Percentiles rank a stretch among this genome's conserved stretches.
These are phyloP conservation scores for Phytophthora syringae DNA, from an alignment of 352 stramenopile species.

Conservation along the genomic window DNA sequence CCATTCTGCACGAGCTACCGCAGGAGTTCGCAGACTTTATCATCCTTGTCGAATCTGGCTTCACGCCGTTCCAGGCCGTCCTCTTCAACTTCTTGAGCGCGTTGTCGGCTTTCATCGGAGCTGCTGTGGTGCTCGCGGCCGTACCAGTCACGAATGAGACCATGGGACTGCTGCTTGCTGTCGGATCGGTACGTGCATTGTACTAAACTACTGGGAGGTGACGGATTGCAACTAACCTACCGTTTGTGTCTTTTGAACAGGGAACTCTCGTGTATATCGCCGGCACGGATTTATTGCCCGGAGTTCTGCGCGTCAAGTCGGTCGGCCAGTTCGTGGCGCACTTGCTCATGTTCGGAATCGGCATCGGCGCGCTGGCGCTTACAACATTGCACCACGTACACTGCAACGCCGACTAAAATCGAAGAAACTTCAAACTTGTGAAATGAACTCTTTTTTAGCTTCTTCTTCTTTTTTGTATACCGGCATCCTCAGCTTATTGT, in stretches of 20 bases:
- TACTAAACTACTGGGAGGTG: not conserved
- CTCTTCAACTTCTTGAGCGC: constrained; percentile 87
- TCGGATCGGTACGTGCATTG: constrained; percentile 65
- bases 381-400: constrained; percentile 90
- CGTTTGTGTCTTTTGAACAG: constrained; percentile 24
- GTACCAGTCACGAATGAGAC: constrained; percentile 62
- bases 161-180: constrained; percentile 76
- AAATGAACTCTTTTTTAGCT: too few relatives aligned
- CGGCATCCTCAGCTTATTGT: too few relatives aligned
- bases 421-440: not conserved
- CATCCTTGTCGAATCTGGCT: constrained; percentile 76
- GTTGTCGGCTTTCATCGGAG: constrained; percentile 79
- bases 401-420: constrained; percentile 57
- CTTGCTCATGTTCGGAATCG: constrained; percentile 64
- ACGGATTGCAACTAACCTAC: constrained; percentile 8
- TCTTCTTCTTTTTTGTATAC: too few relatives aligned
- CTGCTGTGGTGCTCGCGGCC: constrained; percentile 59
- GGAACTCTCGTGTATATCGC: constrained; percentile 76
- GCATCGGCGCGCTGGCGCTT: constrained; percentile 78
- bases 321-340: constrained; percentile 42
- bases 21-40: constrained; percentile 91
- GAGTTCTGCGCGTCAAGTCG: constrained; percentile 57
- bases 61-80: constrained; percentile 66
- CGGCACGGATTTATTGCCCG: constrained; percentile 64
- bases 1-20: constrained; percentile 87